Conservation (phyloP, 805 yeast genomes). For the Cyberlindnera japonica region DNA sequence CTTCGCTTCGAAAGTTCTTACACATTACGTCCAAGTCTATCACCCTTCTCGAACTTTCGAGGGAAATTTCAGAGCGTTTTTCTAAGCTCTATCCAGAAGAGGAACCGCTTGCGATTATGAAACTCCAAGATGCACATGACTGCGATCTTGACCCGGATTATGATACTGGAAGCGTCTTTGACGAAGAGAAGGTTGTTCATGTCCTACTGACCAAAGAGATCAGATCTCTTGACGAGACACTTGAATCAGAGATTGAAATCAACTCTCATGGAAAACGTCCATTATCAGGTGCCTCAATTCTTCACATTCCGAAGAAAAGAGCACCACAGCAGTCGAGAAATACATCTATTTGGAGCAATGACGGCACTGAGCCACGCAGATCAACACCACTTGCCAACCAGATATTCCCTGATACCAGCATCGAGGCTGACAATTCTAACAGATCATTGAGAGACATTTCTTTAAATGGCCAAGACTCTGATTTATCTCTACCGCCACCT, state of each 20-base stretch:
- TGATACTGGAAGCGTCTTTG: constrained; percentile 60
- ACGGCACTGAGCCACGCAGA: constrained; percentile 24
- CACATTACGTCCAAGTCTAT: constrained; percentile 53
- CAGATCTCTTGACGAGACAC: constrained; percentile 22
- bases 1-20: constrained; percentile 47
- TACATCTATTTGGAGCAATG: constrained; percentile 17
- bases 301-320: constrained; percentile 29
- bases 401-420: constrained; percentile 30
- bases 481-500: constrained; percentile 29
- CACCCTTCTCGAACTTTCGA: constrained; percentile 45
- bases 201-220: constrained; percentile 43
- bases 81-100: constrained; percentile 62
- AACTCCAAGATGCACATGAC: constrained; percentile 60
- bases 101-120: constrained; percentile 49
- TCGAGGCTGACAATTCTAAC: constrained; percentile 18
- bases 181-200: constrained; percentile 41
- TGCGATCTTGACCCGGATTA: constrained; percentile 84
- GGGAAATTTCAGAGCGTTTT: constrained; percentile 54
- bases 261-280: constrained; percentile 24
- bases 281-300: constrained; percentile 22
- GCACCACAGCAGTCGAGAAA: constrained; percentile 1
- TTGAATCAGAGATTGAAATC: constrained; percentile 8
- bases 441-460: constrained; percentile 25
- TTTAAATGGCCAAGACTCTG: constrained; percentile 31
- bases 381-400: constrained; percentile 40